Percentiles rank a stretch among this genome's conserved stretches.
Evolutionary conservation across 164 flowering plant species (phyloP).

Genomic region (Houttuynia cordata): DNA sequence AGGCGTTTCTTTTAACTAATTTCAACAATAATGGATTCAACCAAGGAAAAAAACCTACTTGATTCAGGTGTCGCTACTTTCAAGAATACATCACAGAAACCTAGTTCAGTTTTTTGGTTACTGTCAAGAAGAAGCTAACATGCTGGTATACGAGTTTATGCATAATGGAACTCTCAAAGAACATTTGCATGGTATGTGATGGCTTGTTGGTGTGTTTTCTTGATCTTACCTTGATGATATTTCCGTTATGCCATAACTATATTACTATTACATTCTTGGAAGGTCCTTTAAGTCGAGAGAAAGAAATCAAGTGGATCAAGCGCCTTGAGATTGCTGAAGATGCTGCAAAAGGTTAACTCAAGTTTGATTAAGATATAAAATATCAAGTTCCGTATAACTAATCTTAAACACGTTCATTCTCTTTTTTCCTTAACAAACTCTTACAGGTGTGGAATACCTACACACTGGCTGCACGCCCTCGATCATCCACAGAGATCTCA

Average conservation of each 20-base stretch:
- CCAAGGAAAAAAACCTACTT: not conserved
- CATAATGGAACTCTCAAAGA: constrained; percentile 97
- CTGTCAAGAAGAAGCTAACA: constrained; percentile 84
- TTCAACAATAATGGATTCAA: not conserved
- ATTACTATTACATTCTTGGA: constrained; percentile 1
- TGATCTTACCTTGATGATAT: not conserved
- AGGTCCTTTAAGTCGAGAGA: constrained; percentile 53
- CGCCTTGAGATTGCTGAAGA: constrained; percentile 99
- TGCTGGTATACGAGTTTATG: constrained; percentile 96
- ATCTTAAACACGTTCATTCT: constrained; percentile 7
- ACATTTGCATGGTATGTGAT: constrained; percentile 70
- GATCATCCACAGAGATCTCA: constrained; percentile 86
- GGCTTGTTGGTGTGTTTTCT: not conserved
- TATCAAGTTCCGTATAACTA: not conserved
- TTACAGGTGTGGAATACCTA: constrained; percentile 88
- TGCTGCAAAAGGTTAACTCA: constrained; percentile 73
- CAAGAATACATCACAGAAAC: constrained; percentile 97
- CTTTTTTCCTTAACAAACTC: too few relatives aligned
- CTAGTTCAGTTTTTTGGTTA: constrained; percentile 89
- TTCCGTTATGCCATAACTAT: not conserved
- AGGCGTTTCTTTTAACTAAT: too few relatives aligned
- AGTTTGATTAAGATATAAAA: not conserved
- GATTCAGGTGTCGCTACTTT: constrained; percentile 77
- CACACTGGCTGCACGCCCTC: constrained; percentile 92
- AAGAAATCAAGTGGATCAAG: constrained; percentile 66